Evolutionary conservation across 140 eudicot genomes (phyloP).

Genomic region (Erigeron philadelphicus): DNA sequence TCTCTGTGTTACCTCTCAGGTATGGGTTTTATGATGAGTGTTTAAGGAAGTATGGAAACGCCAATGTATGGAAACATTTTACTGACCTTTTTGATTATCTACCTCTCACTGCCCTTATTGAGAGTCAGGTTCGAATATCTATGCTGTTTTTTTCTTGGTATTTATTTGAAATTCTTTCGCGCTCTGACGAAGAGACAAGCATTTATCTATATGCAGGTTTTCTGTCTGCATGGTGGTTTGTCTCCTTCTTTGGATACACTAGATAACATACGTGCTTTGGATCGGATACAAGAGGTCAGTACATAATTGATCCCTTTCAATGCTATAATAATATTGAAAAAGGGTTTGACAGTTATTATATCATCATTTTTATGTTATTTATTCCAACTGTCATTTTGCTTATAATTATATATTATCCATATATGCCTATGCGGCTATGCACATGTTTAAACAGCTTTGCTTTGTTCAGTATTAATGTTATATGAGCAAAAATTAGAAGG

Average conservation of each 20-base stretch:
- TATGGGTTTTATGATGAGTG: constrained; percentile 60
- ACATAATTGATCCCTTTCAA: background rate
- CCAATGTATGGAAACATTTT: constrained; percentile 54
- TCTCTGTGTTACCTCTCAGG: constrained; percentile 29
- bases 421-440: background rate
- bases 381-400: background rate
- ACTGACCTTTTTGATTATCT: constrained; percentile 62
- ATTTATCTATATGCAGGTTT: constrained; percentile 28
- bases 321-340: background rate
- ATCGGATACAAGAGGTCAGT: constrained; percentile 48
- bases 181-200: background rate
- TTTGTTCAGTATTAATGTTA: background rate
- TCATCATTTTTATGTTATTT: background rate
- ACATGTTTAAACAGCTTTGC: background rate
- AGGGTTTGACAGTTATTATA: background rate
- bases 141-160: background rate
- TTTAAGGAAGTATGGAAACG: constrained; percentile 58
- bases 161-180: background rate
- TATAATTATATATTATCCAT: background rate
- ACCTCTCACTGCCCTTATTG: constrained; percentile 56
- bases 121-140: constrained; percentile 34
- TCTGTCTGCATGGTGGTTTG: constrained; percentile 52
- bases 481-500: background rate
- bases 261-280: constrained; percentile 45
- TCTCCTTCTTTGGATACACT: constrained; percentile 50